Evolutionary conservation across 1,284 basidiomycete species (phyloP), one percentile per base, ranked within the genome.

Genomic region (Puccinia triticina): DNA sequence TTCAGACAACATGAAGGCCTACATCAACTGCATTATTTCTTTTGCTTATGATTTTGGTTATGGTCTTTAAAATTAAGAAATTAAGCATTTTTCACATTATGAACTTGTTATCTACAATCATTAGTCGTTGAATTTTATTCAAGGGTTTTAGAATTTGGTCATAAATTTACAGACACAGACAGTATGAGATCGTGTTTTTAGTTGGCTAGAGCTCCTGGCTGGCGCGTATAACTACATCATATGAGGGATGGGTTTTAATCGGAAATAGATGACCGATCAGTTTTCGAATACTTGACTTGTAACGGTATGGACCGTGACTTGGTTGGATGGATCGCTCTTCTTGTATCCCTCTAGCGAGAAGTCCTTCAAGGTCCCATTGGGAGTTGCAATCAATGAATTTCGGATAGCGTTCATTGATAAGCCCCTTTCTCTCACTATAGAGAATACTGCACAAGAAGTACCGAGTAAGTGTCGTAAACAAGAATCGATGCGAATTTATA

Each of bases 221-320:
- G 4, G 50, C 14, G n/a, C n/a, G n/a, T n/a, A n/a, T n/a, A n/a
- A n/a, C n/a, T n/a, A n/a, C n/a, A 5, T 69, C 10, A 1, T 40
- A 43, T 18, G 18, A 14, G 46, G 26, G 69, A 50, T 32, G 29
- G 1, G 8, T 50, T 12, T 29, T 50, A 34, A 32, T 48, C 50
- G 3, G 11, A 29, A 29, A 10, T 34, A 34, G 10, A 53, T 48
- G 26, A 2, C 23, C 23, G 48, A 32, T 73, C 14, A 73, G 29
- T 40, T 53, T 55, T 73, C 71, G 34, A 73, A 73, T 23, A 73
- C 48, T 55, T 55, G 71, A 53, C 71, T 73, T 32, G 48, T 73
- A 48, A 73, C 71, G 29, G 71, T 73, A 73, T 73, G 71, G 29
- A 73, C 71, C 10, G 71, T 73, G 53, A 73, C 50, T 55, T 73